Conservation (phyloP, 2,329 filamentous ascomycete species). For the Penicillium crustosum region DNA sequence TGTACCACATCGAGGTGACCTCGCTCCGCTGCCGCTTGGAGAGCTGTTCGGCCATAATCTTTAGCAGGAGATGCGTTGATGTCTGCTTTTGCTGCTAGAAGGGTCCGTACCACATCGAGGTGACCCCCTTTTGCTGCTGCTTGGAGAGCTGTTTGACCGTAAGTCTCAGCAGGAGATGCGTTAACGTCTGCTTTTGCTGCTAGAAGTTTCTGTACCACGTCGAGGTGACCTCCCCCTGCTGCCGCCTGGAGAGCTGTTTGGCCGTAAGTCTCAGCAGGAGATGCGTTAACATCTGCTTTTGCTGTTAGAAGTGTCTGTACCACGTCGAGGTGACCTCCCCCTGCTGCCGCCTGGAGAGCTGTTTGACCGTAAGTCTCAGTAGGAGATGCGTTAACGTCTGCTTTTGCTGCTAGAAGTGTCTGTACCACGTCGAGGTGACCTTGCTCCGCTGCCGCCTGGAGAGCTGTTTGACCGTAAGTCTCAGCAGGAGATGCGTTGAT, state of each 20-base stretch:
- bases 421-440: not conserved
- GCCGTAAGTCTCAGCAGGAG: not conserved
- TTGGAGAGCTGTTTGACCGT: not conserved
- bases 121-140: constrained; percentile 1
- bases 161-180: not conserved
- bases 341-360: not conserved
- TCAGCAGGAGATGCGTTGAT: not conserved
- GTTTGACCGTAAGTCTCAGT: no score
- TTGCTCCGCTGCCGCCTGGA: not conserved
- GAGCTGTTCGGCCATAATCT: not conserved
- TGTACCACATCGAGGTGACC: not conserved
- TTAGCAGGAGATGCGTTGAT: not conserved
- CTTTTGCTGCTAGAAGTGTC: not conserved
- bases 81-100: not conserved
- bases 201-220: not conserved
- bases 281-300: not conserved
- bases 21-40: not conserved
- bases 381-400: not conserved
- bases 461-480: not conserved
- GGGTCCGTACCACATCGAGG: not conserved
- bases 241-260: not conserved
- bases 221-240: not conserved
- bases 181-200: not conserved
- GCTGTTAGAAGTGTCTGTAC: not conserved
- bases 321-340: not conserved